Evolutionary conservation across 305 asterid species (phyloP).

Genomic region (Fraxinus platypoda): DNA sequence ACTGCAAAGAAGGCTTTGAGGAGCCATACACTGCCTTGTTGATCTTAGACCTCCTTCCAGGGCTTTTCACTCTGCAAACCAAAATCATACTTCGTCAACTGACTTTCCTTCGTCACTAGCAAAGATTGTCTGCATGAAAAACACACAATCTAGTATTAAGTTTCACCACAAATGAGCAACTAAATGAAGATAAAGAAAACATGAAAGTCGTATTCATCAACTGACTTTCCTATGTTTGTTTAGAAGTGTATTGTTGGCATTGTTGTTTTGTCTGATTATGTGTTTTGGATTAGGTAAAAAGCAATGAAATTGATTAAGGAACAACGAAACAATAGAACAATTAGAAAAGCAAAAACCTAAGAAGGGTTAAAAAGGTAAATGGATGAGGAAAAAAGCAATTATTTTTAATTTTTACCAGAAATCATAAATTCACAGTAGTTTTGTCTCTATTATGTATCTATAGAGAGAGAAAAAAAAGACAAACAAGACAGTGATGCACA

Average conservation of each 20-base stretch:
- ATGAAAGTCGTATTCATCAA: too few relatives aligned
- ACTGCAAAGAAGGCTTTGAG: too few relatives aligned
- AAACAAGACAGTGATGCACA: not conserved
- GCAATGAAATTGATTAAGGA: not conserved
- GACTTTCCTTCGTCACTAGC: not conserved
- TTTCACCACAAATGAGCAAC: too few relatives aligned
- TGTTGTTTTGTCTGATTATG: not conserved
- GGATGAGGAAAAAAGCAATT: not conserved
- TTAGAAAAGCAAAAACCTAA: not conserved
- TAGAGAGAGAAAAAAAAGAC: not conserved
- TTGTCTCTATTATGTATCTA: not conserved
- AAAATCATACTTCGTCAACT: too few relatives aligned
- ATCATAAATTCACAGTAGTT: not conserved
- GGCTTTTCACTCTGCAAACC: too few relatives aligned
- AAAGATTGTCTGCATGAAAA: too few relatives aligned
- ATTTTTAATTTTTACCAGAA: not conserved
- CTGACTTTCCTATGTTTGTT: not conserved
- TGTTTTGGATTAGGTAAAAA: conserved; percentile 1
- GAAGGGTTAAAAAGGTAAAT: not conserved
- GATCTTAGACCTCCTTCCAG: too few relatives aligned
- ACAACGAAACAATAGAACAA: not conserved
- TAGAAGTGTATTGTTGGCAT: not conserved
- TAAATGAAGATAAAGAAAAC: too few relatives aligned
- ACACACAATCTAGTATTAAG: too few relatives aligned
- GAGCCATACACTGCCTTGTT: too few relatives aligned